Conservation (phyloP, 2,329 filamentous ascomycete species). For the Sporothrix protearum region DNA sequence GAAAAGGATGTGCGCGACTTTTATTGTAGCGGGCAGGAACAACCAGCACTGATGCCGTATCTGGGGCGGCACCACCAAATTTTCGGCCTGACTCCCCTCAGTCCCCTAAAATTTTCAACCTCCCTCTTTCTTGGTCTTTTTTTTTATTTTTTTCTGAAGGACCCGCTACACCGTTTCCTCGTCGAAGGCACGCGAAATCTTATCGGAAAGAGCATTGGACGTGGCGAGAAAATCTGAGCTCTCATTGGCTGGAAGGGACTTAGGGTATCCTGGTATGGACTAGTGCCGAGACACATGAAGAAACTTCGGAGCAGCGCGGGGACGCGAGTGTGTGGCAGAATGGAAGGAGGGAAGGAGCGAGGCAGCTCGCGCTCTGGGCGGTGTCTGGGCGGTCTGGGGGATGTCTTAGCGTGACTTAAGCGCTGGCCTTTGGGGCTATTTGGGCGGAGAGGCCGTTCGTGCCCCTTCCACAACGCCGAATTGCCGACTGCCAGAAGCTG, state of each 20-base stretch:
- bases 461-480: slow-evolving; percentile 15
- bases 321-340: background rate
- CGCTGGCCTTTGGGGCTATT: background rate
- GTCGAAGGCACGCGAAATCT: slow-evolving; percentile 30
- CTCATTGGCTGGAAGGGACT: slow-evolving; percentile 20
- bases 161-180: slow-evolving; percentile 7
- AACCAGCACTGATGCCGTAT: background rate
- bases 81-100: slow-evolving; percentile 5
- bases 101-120: slow-evolving; percentile 19
- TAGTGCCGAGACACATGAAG: slow-evolving; percentile 23
- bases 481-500: slow-evolving; percentile 4
- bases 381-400: slow-evolving; percentile 11
- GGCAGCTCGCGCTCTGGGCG: background rate
- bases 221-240: slow-evolving; percentile 24
- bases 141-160: background rate
- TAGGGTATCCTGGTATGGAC: background rate
- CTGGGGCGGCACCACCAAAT: slow-evolving; percentile 8
- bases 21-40: slow-evolving; percentile 6
- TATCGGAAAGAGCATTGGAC: slow-evolving; percentile 28
- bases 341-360: background rate
- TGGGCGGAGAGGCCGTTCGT: slow-evolving; percentile 3
- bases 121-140: slow-evolving; percentile 3
- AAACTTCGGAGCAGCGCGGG: slow-evolving; percentile 24
- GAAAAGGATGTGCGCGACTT: slow-evolving; percentile 18
- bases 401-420: background rate